A percentile compares a stretch with the other conserved stretches of the same genome.
These are phyloP conservation scores for Diplocarpon rosae DNA, from an alignment of 2,329 filamentous ascomycete species.

Conservation along the genomic window DNA sequence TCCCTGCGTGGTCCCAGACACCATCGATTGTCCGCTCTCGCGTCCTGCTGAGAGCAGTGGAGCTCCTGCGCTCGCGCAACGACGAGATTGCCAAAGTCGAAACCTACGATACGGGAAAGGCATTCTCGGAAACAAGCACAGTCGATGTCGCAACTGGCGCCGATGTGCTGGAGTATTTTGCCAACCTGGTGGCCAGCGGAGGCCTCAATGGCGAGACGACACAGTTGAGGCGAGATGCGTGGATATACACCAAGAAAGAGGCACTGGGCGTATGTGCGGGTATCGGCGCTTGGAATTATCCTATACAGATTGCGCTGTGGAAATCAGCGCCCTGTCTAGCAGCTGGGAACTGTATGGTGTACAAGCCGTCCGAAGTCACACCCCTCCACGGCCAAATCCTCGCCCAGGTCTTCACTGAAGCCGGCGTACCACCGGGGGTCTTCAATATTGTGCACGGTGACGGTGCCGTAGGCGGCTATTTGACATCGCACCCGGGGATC, in stretches of 20 bases:
- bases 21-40: slow-evolving; percentile 64
- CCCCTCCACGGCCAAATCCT: slow-evolving; percentile 70
- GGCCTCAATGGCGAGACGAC: slow-evolving; percentile 73
- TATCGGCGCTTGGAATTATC: slow-evolving; percentile 89
- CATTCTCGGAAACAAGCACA: slow-evolving; percentile 71
- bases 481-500: slow-evolving; percentile 61
- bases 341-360: slow-evolving; percentile 82
- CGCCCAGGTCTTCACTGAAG: slow-evolving; percentile 66
- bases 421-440: slow-evolving; percentile 68
- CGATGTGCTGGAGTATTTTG: slow-evolving; percentile 80
- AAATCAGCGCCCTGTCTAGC: slow-evolving; percentile 79
- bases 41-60: slow-evolving; percentile 66
- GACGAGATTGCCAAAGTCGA: slow-evolving; percentile 70
- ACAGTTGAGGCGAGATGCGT: slow-evolving; percentile 62
- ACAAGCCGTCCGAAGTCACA: slow-evolving; percentile 82
- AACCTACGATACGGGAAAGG: slow-evolving; percentile 78
- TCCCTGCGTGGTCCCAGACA: slow-evolving; percentile 65
- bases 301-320: slow-evolving; percentile 83
- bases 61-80: slow-evolving; percentile 63
- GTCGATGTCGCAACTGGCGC: slow-evolving; percentile 77
- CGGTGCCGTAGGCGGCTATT: slow-evolving; percentile 63
- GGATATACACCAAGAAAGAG: slow-evolving; percentile 74
- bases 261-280: slow-evolving; percentile 75
- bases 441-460: slow-evolving; percentile 82
- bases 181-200: slow-evolving; percentile 64